Percentiles rank a stretch among this genome's conserved stretches.
Evolutionary conservation across 2,329 filamentous ascomycete genomes (phyloP).

Genomic region (Fusarium austroafricanum): DNA sequence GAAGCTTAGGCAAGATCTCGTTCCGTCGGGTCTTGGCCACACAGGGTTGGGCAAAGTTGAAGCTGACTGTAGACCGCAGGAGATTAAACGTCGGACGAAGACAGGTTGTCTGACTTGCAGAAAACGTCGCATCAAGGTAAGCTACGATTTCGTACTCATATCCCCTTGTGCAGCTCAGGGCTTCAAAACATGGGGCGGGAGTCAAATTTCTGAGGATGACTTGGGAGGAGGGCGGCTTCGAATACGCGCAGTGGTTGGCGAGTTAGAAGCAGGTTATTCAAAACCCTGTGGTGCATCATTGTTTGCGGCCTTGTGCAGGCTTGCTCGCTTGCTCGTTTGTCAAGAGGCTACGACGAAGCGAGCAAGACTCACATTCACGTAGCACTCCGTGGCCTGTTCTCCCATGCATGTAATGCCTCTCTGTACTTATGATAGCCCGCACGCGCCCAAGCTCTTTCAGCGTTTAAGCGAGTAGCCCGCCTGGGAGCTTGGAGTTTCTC

Average conservation of each 20-base stretch:
- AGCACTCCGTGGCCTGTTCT: constrained; percentile 37
- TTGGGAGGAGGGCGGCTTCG: constrained; percentile 24
- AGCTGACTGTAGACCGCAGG: constrained; percentile 54
- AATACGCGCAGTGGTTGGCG: constrained; percentile 17
- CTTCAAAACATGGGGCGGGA: constrained; percentile 15
- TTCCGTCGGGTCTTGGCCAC: not conserved
- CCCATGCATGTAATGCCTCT: constrained; percentile 33
- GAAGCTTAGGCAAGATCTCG: constrained; percentile 5
- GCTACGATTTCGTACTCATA: constrained; percentile 46
- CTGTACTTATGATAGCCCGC: constrained; percentile 19
- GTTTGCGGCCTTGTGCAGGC: constrained; percentile 35
- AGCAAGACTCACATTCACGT: constrained; percentile 38
- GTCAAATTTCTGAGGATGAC: constrained; percentile 22
- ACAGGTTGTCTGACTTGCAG: constrained; percentile 72
- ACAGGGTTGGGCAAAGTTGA: constrained; percentile 11
- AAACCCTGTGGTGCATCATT: constrained; percentile 33
- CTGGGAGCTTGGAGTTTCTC: constrained; percentile 11
- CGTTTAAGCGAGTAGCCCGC: not conserved
- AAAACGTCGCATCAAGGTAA: constrained; percentile 71
- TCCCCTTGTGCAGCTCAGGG: constrained; percentile 19
- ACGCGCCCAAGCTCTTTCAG: not conserved
- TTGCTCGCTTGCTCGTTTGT: constrained; percentile 32
- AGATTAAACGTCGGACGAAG: constrained; percentile 72
- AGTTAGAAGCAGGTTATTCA: constrained; percentile 22
- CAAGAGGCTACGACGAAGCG: constrained; percentile 36